Base-by-base conservation (phyloP, 371 early-diverging fungal genomes). In the Lichtheimia ramosa region DNA sequence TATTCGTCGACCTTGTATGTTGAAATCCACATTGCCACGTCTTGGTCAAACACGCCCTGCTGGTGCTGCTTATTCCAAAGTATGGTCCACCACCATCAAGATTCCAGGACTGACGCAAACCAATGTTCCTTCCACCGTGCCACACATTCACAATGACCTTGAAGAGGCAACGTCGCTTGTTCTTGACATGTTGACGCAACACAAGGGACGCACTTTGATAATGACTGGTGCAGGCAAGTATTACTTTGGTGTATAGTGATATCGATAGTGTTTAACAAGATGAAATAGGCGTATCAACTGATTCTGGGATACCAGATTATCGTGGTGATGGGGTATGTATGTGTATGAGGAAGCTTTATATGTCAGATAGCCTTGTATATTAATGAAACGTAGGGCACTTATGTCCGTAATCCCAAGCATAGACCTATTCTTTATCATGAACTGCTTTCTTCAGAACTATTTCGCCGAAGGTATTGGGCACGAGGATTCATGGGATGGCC, bases 401-500 rank as follows among this genome's bases (percentile, higher is more conserved):
- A 96, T 69, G 75, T 83, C 4, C 72, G 83, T 21, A 91, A 94
- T 65, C 88, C 91, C 43, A 86, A 84, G 42, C 93, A 92, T 74
- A 79, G 87, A 56, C 95, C 95, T 12, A 89, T 94, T 59, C 84
- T 86, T 42, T 89, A 85, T 62, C 89, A 91, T 61, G 82, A 93
- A 70, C 87, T 93, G 58, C 66, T 84, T 3, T 57, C 77, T 5
- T 68, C 70, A 7, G 88, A 91, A 58, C 57, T 62, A 1, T 83
- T 80, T 46, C 79, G 94, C 1, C 91, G 89, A 59, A 77, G 96
- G 5, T 97, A 97, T 75, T 97, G 97, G 96, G 90, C 92, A 2
- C 86, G 96, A 4, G 89, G 89, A n/a, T 94, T 84, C 65, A 73
- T 96, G 16, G 97, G 97, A 0, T 95, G 86, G 79, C 82, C 84